Evolutionary conservation across 768 basidiomycete species (phyloP), one percentile per base, ranked within the genome.

Genomic region (Mycena indigotica): DNA sequence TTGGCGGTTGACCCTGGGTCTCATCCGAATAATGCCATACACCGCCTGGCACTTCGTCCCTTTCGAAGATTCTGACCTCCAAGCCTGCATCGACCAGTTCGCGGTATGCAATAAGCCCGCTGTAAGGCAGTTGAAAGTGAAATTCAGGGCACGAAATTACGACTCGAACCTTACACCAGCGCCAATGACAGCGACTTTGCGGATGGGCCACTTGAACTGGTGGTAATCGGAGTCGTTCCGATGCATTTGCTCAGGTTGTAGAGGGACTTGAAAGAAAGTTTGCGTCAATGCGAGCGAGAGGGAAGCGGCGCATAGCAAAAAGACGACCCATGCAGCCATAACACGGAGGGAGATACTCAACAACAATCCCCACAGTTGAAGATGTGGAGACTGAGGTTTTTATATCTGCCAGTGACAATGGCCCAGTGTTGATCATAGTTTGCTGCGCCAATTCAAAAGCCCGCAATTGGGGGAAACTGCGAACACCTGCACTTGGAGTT

Each of bases 21-120:
- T 76, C 72, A 6, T 75, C 74, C 2, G 72, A 72, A 48, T 75
- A 76, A 55, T 74, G 73, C 76, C 76, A 77, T 52, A 72, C 73
- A 10, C 76, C 76, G 2, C 75, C 74, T 2, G 76, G 74, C 0
- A 66, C 57, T 38, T 61, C 53, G 55, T 76, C 76, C 16, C 75
- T 72, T 26, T 62, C 61, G 41, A 62, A 62, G 5, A 62, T 56
- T 23, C 39, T 35, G 23, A 62, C 52, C 12, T 74, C 70, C 51
- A 71, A 73, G 2, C 75, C 76, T 1, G 70, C 70, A 28, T 70
- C 60, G 5, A 61, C 52, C 25, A 78, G 62, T 55, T 75, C 74
- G 1, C 74, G 73, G 56, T 75, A 75, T 10, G 70, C 63, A 2
- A 75, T 66, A 8, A 78, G 59, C 16, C 75, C 74, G n/a, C 77